Conservation (phyloP, 352 stramenopile genomes). For the Phytopythium oedochilum region DNA sequence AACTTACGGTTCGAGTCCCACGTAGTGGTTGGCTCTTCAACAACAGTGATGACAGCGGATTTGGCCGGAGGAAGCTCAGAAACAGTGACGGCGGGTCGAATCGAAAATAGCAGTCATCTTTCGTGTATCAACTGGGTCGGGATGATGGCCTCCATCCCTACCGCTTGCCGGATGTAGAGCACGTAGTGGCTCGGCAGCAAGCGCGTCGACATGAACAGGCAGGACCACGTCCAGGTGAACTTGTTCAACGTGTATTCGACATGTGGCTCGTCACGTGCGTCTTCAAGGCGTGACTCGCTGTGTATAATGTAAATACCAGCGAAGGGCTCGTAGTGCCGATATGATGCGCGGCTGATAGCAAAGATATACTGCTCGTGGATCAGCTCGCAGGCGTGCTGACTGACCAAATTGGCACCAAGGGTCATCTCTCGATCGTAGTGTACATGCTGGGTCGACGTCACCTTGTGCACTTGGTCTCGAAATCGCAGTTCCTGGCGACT, state of each 20-base stretch:
- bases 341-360: constrained; percentile 5
- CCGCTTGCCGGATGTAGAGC: constrained; percentile 10
- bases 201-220: constrained; percentile 12
- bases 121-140: constrained; percentile 7
- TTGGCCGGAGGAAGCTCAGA: background rate
- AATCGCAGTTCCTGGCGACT: constrained; percentile 11
- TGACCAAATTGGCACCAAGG: constrained; percentile 11
- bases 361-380: constrained; percentile 11
- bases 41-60: background rate
- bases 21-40: background rate
- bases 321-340: constrained; percentile 10
- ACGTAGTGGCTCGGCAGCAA: constrained; percentile 13
- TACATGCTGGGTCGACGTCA: constrained; percentile 2
- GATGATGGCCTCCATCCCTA: constrained; percentile 9
- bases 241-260: constrained; percentile 12
- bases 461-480: constrained; percentile 7
- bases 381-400: constrained; percentile 17
- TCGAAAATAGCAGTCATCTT: constrained; percentile 9
- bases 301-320: constrained; percentile 7
- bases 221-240: constrained; percentile 12
- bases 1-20: constrained; percentile 13
- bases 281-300: background rate
- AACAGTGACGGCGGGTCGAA: background rate
- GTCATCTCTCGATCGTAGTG: constrained; percentile 15
- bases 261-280: constrained; percentile 9